Percentiles rank a stretch among this genome's conserved stretches.
phyloP scores from a whole-genome alignment of 1,284 basidiomycete species.

The Cryptococcus sp. region DNA sequence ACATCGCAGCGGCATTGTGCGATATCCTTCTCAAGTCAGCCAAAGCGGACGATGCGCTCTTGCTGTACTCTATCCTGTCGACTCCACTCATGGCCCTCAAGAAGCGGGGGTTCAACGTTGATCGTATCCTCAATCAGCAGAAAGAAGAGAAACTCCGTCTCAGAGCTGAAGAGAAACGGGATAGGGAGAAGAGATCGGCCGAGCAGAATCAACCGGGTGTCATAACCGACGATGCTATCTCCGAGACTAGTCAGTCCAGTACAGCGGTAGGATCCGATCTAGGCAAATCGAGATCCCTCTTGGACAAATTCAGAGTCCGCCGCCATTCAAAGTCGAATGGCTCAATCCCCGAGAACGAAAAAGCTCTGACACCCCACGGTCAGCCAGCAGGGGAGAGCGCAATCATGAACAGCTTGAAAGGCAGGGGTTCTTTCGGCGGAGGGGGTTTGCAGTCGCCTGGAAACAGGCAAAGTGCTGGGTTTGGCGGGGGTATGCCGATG shows the following conservation, averaged over 20 bases:
- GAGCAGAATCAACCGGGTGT: background rate
- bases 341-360: background rate
- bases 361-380: background rate
- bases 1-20: slow-evolving; percentile 79
- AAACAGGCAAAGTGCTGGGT: background rate
- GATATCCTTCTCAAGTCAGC: slow-evolving; percentile 71
- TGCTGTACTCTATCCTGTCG: slow-evolving; percentile 91
- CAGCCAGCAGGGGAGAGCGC: slow-evolving; percentile 1
- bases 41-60: slow-evolving; percentile 76
- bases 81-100: slow-evolving; percentile 82
- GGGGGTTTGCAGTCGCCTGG: background rate
- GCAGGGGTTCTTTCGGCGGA: background rate
- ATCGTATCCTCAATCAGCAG: slow-evolving; percentile 85
- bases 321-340: slow-evolving; percentile 1
- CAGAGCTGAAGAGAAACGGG: slow-evolving; percentile 49
- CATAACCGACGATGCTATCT: background rate
- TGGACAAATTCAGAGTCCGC: slow-evolving; percentile 9
- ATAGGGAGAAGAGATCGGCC: slow-evolving; percentile 41
- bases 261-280: slow-evolving; percentile 9
- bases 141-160: slow-evolving; percentile 69
- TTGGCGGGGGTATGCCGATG: background rate
- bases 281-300: slow-evolving; percentile 2
- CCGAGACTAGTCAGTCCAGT: slow-evolving; percentile 1
- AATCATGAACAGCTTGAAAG: background rate
- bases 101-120: slow-evolving; percentile 68